These are phyloP conservation scores for Staphylotrichum tortipilum DNA, from an alignment of 495 filamentous ascomycete genomes.

Conservation along the genomic window DNA sequence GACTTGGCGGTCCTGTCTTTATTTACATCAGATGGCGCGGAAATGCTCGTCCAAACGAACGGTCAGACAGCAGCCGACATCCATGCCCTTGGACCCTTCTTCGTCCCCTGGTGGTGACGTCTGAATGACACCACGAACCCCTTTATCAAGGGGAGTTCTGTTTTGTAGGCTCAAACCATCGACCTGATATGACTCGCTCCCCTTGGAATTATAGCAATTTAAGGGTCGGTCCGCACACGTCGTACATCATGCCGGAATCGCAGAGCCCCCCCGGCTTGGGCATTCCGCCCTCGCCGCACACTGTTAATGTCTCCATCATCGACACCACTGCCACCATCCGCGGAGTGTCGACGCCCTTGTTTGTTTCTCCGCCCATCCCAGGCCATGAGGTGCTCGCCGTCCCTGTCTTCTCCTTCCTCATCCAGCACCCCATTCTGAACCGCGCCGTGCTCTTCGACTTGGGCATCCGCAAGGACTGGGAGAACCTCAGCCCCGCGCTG, in stretches of 20 bases:
- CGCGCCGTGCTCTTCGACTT: slow-evolving; percentile 50
- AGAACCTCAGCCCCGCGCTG: slow-evolving; percentile 34
- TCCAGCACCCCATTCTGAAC: slow-evolving; percentile 38
- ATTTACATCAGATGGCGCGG: too few relatives aligned
- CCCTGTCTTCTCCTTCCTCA: slow-evolving; percentile 47
- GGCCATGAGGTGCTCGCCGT: slow-evolving; percentile 32
- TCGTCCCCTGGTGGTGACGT: too few relatives aligned
- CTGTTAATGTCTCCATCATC: slow-evolving; percentile 48
- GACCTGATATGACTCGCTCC: too few relatives aligned
- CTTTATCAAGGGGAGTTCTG: too few relatives aligned
- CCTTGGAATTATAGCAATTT: too few relatives aligned
- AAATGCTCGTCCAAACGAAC: too few relatives aligned
- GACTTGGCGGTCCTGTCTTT: neutral
- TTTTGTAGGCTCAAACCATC: too few relatives aligned
- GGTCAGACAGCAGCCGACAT: too few relatives aligned
- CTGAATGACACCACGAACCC: neutral
- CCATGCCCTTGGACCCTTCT: too few relatives aligned
- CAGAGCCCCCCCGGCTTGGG: slow-evolving; percentile 28
- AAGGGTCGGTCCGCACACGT: neutral
- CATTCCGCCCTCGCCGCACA: slow-evolving; percentile 39
- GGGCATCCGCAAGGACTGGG: slow-evolving; percentile 45
- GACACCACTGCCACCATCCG: slow-evolving; percentile 37
- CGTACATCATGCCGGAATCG: neutral
- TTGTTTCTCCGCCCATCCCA: slow-evolving; percentile 37
- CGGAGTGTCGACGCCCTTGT: slow-evolving; percentile 21